A percentile compares a stretch with the other conserved stretches of the same genome.
phyloP scores from a whole-genome alignment of 805 yeast genomes.

The Priceomyces carsonii region DNA sequence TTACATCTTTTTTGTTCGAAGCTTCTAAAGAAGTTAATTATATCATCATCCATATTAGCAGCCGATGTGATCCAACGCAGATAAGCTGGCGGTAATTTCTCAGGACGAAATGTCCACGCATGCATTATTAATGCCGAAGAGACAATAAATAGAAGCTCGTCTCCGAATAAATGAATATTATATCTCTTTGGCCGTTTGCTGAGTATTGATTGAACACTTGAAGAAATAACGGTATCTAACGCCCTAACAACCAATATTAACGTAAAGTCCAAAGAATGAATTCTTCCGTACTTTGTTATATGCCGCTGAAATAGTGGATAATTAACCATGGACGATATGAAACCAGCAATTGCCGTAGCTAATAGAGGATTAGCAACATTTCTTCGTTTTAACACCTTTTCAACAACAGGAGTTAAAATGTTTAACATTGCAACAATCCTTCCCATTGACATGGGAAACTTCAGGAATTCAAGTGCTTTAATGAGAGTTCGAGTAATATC shows the following conservation, averaged over 20 bases:
- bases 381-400: constrained; percentile 4
- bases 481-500: constrained; percentile 13
- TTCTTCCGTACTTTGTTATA: constrained; percentile 28
- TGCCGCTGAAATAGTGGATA: constrained; percentile 34
- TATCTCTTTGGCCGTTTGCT: constrained; percentile 6
- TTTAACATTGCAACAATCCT: constrained; percentile 24
- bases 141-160: constrained; percentile 29
- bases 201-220: constrained; percentile 11
- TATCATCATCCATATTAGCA: constrained; percentile 46
- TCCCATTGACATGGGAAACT: constrained; percentile 28
- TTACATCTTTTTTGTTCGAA: constrained; percentile 27
- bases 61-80: constrained; percentile 49
- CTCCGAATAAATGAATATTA: constrained; percentile 17
- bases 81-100: constrained; percentile 42
- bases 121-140: constrained; percentile 35
- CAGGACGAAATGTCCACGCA: constrained; percentile 41
- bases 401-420: constrained; percentile 14
- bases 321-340: constrained; percentile 26
- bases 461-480: constrained; percentile 20
- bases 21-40: constrained; percentile 31
- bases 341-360: constrained; percentile 26
- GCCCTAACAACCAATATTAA: constrained; percentile 36
- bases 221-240: constrained; percentile 29
- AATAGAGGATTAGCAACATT: constrained; percentile 5
- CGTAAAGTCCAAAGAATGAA: constrained; percentile 35